Conservation (phyloP, 2,329 filamentous ascomycete species). For the Alternaria sp. region DNA sequence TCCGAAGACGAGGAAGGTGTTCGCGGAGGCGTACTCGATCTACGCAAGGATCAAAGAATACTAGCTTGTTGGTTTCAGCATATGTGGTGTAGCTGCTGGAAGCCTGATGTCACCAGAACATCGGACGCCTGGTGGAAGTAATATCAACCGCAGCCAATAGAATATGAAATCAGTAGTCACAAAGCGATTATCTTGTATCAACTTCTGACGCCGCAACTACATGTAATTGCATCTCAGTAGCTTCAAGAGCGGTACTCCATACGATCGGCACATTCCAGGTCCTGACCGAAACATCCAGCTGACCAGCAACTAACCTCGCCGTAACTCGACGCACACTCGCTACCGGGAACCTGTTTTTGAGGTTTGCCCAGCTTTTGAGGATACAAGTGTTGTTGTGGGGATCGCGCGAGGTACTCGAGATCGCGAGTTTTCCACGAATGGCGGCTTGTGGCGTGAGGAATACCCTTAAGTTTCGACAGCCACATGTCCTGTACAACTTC, state of each 20-base stretch:
- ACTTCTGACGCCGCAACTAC: not conserved
- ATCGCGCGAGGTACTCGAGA: slow-evolving; percentile 5
- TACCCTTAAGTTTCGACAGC: not conserved
- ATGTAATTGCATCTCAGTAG: not conserved
- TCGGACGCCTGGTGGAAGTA: not conserved
- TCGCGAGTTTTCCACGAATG: slow-evolving; percentile 8
- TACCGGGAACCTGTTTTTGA: slow-evolving; percentile 11
- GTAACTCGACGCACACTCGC: slow-evolving; percentile 4
- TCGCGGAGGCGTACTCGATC: slow-evolving; percentile 3
- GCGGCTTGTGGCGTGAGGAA: not conserved
- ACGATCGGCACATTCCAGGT: not conserved
- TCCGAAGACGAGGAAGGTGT: slow-evolving; percentile 1
- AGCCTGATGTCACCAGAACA: not conserved
- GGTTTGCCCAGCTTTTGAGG: not conserved
- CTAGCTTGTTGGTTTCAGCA: not conserved
- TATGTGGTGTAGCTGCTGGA: not conserved
- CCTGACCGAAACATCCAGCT: not conserved
- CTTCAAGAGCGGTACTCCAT: not conserved
- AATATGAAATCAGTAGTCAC: not conserved
- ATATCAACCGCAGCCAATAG: not conserved
- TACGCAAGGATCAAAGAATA: not conserved
- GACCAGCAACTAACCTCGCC: not conserved
- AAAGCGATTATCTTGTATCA: not conserved
- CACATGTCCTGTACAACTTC: not conserved
- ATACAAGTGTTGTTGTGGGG: not conserved